A percentile compares a stretch with the other conserved stretches of the same genome.
Conservation (phyloP, 345 rosid species). For the Nasturtium officinale region DNA sequence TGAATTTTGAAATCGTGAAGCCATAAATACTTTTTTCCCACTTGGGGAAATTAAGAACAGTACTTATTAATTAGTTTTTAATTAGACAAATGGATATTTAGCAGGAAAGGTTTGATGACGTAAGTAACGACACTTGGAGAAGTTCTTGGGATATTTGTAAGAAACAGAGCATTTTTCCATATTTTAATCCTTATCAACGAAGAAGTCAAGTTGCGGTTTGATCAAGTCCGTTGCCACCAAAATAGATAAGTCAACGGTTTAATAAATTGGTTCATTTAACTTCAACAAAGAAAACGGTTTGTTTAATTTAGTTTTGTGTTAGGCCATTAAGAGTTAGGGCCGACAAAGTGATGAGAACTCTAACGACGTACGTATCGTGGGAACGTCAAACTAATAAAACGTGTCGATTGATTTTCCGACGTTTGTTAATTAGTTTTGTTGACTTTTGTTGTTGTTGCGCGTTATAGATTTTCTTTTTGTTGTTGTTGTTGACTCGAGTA, state of each 20-base stretch:
- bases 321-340: conserved; percentile 14
- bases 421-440: conserved; percentile 32
- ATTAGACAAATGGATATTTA: conserved; percentile 29
- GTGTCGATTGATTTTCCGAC: conserved; percentile 35
- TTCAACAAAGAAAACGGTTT: conserved; percentile 36
- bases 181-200: conserved; percentile 36
- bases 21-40: conserved; percentile 37
- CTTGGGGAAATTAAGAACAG: conserved; percentile 28
- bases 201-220: conserved; percentile 29
- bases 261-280: conserved; percentile 13
- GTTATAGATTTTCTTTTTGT: neutral
- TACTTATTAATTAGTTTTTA: neutral
- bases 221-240: conserved; percentile 29
- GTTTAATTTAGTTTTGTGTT: neutral
- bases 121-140: conserved; percentile 41
- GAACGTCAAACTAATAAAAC: conserved; percentile 35
- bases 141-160: conserved; percentile 33
- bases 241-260: conserved; percentile 37
- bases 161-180: conserved; percentile 18
- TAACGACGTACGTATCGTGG: conserved; percentile 32
- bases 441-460: conserved; percentile 25
- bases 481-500: conserved; percentile 6
- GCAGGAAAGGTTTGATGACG: conserved; percentile 38
- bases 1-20: conserved; percentile 38
- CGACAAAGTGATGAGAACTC: conserved; percentile 31